A percentile compares a stretch with the other conserved stretches of the same genome.
Evolutionary conservation across 2,329 filamentous ascomycete species (phyloP).

Genomic region (Hypoxylon sp.): DNA sequence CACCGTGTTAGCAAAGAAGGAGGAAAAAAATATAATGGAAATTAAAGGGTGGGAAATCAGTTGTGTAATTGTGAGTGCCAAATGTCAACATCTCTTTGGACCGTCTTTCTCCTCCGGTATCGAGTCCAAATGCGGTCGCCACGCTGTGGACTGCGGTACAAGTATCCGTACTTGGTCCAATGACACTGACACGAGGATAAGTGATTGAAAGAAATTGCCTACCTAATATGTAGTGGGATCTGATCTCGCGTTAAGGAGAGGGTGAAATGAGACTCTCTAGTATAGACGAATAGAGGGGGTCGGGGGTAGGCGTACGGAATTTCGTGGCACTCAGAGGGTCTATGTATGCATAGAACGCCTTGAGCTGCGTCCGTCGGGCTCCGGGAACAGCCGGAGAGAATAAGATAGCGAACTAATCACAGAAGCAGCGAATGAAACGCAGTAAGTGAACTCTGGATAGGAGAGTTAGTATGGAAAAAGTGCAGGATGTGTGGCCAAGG

Average conservation of each 20-base stretch:
- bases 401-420: slow-evolving; percentile 15
- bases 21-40: slow-evolving; percentile 16
- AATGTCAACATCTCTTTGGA: slow-evolving; percentile 43
- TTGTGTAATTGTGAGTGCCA: slow-evolving; percentile 42
- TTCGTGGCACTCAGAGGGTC: slow-evolving; percentile 7
- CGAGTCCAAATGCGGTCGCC: slow-evolving; percentile 29
- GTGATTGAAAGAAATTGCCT: slow-evolving; percentile 12
- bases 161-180: slow-evolving; percentile 17
- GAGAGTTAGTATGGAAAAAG: slow-evolving; percentile 3
- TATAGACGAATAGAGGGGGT: neutral
- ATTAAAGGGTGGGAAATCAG: slow-evolving; percentile 27
- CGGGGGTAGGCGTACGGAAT: neutral
- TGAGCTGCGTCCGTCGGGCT: slow-evolving; percentile 14
- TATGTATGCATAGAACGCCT: slow-evolving; percentile 26
- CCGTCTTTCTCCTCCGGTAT: slow-evolving; percentile 15
- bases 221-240: slow-evolving; percentile 18
- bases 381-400: slow-evolving; percentile 16
- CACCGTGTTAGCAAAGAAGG: slow-evolving; percentile 27
- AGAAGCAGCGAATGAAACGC: slow-evolving; percentile 4
- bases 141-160: slow-evolving; percentile 42
- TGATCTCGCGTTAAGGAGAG: neutral
- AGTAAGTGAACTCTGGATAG: neutral
- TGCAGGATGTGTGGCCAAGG: neutral
- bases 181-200: slow-evolving; percentile 13
- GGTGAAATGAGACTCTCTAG: slow-evolving; percentile 1